Evolutionary conservation across 2,329 filamentous ascomycete genomes (phyloP), one percentile per base, ranked within the genome.

Genomic region (Aspergillus udagawae): DNA sequence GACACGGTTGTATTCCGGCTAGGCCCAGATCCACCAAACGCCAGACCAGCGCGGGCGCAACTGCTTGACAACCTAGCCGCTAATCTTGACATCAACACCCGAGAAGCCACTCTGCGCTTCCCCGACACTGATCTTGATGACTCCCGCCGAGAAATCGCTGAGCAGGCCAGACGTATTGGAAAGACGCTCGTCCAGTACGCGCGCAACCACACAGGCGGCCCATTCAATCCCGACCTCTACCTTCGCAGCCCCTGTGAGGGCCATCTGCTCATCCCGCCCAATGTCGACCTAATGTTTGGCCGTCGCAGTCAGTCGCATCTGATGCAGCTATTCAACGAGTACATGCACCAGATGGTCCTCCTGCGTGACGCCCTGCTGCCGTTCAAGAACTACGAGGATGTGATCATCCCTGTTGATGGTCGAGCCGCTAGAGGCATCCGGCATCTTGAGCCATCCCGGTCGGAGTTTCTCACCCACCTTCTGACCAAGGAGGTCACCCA

Each of bases 281-380:
- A 65, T 28, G 60, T 63, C 0, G 57, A 62, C 27, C 52, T 66
- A 0, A 62, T 66, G 62, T 66, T 65, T 32, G 59, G 63, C 3
- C 52, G 52, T 9, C 60, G 62, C 29, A 59, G 58, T n/a, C 51
- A 60, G 28, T 57, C 64, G 0, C 63, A 63, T 42, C 58, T 65
- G 7, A 65, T 66, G 64, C 64, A 66, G 44, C 55, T 66, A 6
- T 62, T 62, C 45, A 65, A 64, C 38, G 64, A 66, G 32, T 65
- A 66, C 23, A 63, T 66, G 60, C 64, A 65, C 32, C 63, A 66
- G 29, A 66, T 66, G 64, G 59, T 65, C 1, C 51, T 66, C 2
- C 57, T 66, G 0, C 63, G 64, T 1, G 64, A 66, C 41, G 55
- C 62, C 0, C 58, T 65, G 7, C 49, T 66, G 0, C 64, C 64